Conservation (phyloP, 306 rosid genomes). For the Vigna nakashimae region DNA sequence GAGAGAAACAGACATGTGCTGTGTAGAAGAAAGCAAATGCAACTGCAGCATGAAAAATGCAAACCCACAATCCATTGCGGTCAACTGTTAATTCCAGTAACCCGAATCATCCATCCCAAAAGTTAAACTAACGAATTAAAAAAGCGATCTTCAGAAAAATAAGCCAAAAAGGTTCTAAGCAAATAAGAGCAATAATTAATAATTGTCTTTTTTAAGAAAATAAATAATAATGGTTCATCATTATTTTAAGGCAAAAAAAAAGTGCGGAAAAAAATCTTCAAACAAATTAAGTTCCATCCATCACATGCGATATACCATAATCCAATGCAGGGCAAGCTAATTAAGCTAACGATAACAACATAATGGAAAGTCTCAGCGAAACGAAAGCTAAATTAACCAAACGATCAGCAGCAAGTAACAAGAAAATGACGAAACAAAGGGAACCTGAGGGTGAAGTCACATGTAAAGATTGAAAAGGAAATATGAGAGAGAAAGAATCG, state of each 20-base stretch:
- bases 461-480: background rate
- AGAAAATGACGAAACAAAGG: background rate
- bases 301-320: background rate
- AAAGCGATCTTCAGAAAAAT: background rate
- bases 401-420: background rate
- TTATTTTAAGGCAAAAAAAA: background rate
- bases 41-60: background rate
- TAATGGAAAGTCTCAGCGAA: background rate
- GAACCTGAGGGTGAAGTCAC: background rate
- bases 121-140: conserved; percentile 3
- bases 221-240: background rate
- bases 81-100: background rate
- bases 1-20: background rate
- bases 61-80: background rate
- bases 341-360: conserved; percentile 10
- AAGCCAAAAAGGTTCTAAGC: background rate
- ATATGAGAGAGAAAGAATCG: background rate
- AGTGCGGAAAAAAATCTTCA: background rate
- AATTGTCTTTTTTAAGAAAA: no score
- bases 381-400: background rate
- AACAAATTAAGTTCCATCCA: conserved; percentile 11
- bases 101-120: conserved; percentile 12
- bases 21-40: background rate
- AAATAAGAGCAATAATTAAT: background rate
- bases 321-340: background rate